phyloP scores from a whole-genome alignment of 345 rosid genomes.

The Bruguiera parviflora region DNA sequence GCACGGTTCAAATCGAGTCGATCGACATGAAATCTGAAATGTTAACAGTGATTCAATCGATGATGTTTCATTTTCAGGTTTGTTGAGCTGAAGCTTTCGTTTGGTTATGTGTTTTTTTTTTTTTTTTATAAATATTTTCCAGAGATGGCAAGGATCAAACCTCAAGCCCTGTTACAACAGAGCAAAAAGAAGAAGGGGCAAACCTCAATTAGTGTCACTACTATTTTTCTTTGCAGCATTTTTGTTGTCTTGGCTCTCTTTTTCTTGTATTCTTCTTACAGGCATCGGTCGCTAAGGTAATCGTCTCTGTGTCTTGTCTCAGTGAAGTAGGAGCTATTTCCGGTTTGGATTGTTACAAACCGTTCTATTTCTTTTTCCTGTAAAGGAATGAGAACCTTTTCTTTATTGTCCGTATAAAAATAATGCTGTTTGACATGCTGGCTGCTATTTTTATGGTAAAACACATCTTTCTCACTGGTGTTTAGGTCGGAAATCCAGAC shows the following conservation, averaged over 20 bases:
- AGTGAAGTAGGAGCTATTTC: too few species aligned
- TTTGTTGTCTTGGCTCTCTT: conserved; percentile 42
- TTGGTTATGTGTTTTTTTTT: neutral
- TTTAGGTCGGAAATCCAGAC: conserved; percentile 50
- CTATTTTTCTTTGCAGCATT: conserved; percentile 41
- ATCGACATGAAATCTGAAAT: too few species aligned
- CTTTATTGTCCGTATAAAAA: too few species aligned
- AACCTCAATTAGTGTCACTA: conserved; percentile 47
- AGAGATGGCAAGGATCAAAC: conserved; percentile 72
- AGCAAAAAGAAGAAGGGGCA: conserved; percentile 81
- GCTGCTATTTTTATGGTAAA: neutral
- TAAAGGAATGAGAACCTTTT: too few species aligned
- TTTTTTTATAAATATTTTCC: neutral
- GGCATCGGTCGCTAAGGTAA: conserved; percentile 56
- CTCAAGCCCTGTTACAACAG: conserved; percentile 65
- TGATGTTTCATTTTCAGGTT: too few species aligned
- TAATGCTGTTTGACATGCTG: neutral
- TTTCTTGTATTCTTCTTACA: conserved; percentile 56
- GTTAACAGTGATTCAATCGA: too few species aligned
- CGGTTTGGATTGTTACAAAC: too few species aligned
- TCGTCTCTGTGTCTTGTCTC: too few species aligned
- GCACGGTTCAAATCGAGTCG: too few species aligned
- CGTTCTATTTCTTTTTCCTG: too few species aligned
- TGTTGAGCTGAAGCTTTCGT: neutral
- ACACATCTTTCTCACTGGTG: neutral